phyloP scores from a whole-genome alignment of 306 rosid species.

The Medicago arabica region DNA sequence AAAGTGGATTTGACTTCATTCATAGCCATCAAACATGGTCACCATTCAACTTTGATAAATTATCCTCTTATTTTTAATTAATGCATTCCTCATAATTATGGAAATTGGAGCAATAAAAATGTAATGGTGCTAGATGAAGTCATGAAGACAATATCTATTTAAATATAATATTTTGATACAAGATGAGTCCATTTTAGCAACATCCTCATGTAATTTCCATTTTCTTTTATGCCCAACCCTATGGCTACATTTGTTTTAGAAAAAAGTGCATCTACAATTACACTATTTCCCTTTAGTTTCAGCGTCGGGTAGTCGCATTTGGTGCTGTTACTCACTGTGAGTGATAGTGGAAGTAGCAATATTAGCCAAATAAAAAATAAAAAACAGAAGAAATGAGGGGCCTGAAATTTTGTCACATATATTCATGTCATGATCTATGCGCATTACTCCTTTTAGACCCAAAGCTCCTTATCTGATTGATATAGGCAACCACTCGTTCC shows the following conservation, averaged over 20 bases:
- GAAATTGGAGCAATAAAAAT: background rate
- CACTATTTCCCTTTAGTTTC: constrained; percentile 35
- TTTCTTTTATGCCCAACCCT: background rate
- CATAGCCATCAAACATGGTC: constrained; percentile 35
- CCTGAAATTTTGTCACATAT: background rate
- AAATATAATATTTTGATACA: background rate
- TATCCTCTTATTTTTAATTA: background rate
- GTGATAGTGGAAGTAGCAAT: constrained; percentile 38
- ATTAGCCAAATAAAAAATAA: background rate
- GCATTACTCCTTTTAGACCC: background rate
- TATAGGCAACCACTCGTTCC: background rate
- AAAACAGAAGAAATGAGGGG: background rate
- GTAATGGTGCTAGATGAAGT: constrained; percentile 11
- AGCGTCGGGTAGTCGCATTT: constrained; percentile 58
- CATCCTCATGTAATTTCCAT: background rate
- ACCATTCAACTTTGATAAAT: constrained; percentile 4
- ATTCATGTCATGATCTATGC: too few species aligned
- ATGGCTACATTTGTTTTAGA: too few species aligned
- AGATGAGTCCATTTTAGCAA: constrained; percentile 8
- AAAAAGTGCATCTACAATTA: constrained; percentile 31
- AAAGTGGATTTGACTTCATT: constrained; percentile 30
- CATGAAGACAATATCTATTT: constrained; percentile 5
- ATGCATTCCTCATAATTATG: background rate
- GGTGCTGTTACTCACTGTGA: constrained; percentile 28
- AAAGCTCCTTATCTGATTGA: background rate